Evolutionary conservation across 2,329 filamentous ascomycete genomes (phyloP), one percentile per base, ranked within the genome.

Genomic region (Chaetomium strumarium): DNA sequence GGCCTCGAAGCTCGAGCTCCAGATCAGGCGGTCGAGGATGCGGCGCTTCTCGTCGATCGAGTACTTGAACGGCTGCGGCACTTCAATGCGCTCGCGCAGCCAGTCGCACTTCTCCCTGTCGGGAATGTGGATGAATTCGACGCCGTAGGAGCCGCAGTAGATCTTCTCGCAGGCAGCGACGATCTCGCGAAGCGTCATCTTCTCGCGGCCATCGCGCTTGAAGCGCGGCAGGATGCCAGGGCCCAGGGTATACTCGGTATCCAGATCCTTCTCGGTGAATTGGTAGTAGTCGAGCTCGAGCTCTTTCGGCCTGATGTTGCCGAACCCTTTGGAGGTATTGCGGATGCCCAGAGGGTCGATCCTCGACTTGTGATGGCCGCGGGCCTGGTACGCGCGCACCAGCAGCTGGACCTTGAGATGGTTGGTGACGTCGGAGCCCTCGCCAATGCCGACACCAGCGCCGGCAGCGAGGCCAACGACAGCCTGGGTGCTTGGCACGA

Each of bases 121-220:
- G 53, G 93, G 92, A 60, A 99, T 99, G 74, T 99, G 93, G 68
- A 99, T 97, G 74, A 96, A 99, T 72, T 99, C 93, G 54, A 96
- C 83, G 70, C 93, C 92, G 68, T 95, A 96, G n/a, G 90, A 90
- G 61, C 93, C 91, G 68, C 90, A 95, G 79, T 99, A 99, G 66
- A 96, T 88, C 69, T 84, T 86, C 75, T 99, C 93, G 74, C 93
- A 99, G 56, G 90, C 84, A 46, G 79, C 86, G 63, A 99, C 84
- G 65, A 99, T 99, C 66, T 99, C 92, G 58, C 91, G 84, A 60
- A 99, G 80, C 20, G 87, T 95, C 93, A 99, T 97, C 79, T 95
- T 97, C 66, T 93, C 86, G 62, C 89, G 86, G 39, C 81, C 83
- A 36, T 93, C 89, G 44, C 84, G 87, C 75, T 88, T 91, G 78